Conservation (phyloP, 768 basidiomycete genomes). For the Podaxis sp. region DNA sequence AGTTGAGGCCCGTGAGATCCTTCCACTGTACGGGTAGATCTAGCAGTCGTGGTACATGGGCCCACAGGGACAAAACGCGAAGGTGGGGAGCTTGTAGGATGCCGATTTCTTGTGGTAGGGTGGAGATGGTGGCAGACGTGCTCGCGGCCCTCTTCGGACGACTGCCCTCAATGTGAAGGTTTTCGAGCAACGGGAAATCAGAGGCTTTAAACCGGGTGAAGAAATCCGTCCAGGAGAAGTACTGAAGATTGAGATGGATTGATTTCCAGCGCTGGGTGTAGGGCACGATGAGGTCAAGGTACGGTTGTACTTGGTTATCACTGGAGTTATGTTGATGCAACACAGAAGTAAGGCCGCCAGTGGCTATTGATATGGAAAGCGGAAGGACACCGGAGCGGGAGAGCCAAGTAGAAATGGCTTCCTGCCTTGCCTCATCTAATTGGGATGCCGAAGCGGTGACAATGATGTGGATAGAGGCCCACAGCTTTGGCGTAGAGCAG, state of each 20-base stretch:
- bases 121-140: neutral
- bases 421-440: neutral
- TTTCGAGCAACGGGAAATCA: slow-evolving; percentile 1
- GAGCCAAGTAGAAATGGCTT: slow-evolving; percentile 8
- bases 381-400: slow-evolving; percentile 7
- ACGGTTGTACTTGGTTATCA: neutral
- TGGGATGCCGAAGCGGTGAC: neutral
- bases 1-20: neutral
- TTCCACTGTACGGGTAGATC: neutral
- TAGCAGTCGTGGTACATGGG: neutral
- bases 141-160: neutral
- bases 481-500: slow-evolving; percentile 14
- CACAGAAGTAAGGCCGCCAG: neutral
- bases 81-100: neutral
- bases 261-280: neutral
- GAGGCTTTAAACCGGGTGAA: neutral
- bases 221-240: neutral
- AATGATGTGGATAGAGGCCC: slow-evolving; percentile 13
- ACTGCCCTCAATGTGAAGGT: neutral
- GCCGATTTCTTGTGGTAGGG: neutral
- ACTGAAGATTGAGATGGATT: neutral
- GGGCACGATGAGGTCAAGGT: slow-evolving; percentile 3
- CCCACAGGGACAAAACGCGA: neutral
- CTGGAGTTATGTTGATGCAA: neutral
- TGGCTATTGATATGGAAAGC: slow-evolving; percentile 1